Conservation (phyloP, 768 basidiomycete species). For the Mycena capillaripes region DNA sequence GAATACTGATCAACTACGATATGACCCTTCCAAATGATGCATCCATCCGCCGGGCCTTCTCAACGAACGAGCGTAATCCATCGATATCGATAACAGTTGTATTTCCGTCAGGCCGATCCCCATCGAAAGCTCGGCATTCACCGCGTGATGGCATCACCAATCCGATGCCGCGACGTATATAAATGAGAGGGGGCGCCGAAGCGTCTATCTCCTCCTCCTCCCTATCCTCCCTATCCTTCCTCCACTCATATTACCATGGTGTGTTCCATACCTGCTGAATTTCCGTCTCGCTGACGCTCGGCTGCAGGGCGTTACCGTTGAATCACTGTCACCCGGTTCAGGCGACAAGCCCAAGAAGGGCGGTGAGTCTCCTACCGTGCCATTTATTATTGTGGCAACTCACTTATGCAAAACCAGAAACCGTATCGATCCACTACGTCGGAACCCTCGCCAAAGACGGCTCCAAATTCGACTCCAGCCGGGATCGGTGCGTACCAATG, state of each 20-base stretch:
- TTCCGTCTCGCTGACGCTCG: no score
- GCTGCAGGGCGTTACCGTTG: constrained; percentile 79
- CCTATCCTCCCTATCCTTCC: background rate
- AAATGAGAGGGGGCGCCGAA: background rate
- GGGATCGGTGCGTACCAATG: constrained; percentile 70
- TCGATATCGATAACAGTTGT: constrained; percentile 31
- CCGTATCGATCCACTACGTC: constrained; percentile 83
- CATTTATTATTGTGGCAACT: background rate
- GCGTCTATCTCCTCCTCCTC: no score
- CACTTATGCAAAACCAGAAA: constrained; percentile 64
- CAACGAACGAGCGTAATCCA: background rate
- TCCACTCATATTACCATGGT: constrained; percentile 13
- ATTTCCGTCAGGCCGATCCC: background rate
- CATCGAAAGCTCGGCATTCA: background rate
- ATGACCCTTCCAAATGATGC: background rate
- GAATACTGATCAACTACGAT: background rate
- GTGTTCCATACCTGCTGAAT: background rate
- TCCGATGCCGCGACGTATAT: constrained; percentile 1
- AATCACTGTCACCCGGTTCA: constrained; percentile 40
- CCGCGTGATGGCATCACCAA: constrained; percentile 20
- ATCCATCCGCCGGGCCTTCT: background rate
- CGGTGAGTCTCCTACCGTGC: constrained; percentile 61
- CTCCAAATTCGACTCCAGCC: constrained; percentile 79
- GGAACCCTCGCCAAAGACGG: constrained; percentile 72
- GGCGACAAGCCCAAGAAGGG: constrained; percentile 73